A percentile compares a stretch with the other conserved stretches of the same genome.
These are phyloP conservation scores for Vanderwaltozyma polyspora DNA, from an alignment of 805 yeast species.

Conservation along the genomic window DNA sequence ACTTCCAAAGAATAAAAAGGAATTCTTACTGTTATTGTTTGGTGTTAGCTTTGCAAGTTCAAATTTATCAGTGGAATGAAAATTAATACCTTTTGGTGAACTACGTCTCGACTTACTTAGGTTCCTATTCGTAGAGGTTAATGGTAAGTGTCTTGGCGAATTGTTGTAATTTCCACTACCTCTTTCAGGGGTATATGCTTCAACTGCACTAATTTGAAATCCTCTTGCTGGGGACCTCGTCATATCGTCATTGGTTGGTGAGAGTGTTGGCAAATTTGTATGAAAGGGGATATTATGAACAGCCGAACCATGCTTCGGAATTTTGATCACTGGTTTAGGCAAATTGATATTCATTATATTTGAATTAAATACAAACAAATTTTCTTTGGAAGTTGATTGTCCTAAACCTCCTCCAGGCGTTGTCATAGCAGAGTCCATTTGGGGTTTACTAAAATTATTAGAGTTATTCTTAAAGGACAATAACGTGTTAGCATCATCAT, in stretches of 20 bases:
- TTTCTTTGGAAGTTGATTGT: too few relatives aligned
- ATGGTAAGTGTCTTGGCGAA: conserved; percentile 8
- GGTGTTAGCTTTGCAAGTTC: conserved; percentile 6
- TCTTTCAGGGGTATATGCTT: conserved; percentile 56
- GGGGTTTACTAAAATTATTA: too few relatives aligned
- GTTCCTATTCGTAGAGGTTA: not conserved
- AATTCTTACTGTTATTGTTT: not conserved
- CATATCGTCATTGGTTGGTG: conserved; percentile 18
- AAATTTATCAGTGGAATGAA: not conserved
- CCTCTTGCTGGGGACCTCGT: conserved; percentile 32
- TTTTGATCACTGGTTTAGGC: not conserved
- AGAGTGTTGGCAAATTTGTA: conserved; percentile 4
- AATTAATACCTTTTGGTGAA: not conserved
- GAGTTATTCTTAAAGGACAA: too few relatives aligned
- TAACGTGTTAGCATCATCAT: not conserved
- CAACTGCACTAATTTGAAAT: conserved; percentile 40
- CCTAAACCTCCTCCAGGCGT: too few relatives aligned
- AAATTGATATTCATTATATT: not conserved
- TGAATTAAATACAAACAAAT: too few relatives aligned
- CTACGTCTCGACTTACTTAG: not conserved
- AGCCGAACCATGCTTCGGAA: not conserved
- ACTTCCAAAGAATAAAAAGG: not conserved
- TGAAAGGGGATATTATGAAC: conserved; percentile 1
- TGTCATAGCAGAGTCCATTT: not conserved
- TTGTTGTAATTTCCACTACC: conserved; percentile 27